Conservation (phyloP, 2,329 filamentous ascomycete species). For the Clonostachys rhizophaga region DNA sequence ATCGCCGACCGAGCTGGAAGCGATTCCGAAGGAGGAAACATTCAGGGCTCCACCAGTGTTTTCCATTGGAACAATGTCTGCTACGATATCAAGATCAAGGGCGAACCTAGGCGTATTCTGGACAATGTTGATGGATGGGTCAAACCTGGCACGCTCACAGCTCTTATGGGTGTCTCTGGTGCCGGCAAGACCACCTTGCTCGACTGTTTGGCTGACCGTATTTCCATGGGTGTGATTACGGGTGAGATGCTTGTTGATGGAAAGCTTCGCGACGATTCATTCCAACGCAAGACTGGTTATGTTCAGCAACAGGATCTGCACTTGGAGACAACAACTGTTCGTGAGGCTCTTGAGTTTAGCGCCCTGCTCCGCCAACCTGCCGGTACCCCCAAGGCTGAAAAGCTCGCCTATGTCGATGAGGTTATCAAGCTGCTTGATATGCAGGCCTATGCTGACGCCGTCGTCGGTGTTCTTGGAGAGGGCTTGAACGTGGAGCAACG, state of each 20-base stretch:
- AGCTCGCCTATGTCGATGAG: slow-evolving; percentile 70
- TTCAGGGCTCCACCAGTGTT: slow-evolving; percentile 40
- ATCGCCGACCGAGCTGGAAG: slow-evolving; percentile 23
- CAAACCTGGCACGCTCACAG: slow-evolving; percentile 68
- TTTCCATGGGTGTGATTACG: slow-evolving; percentile 77
- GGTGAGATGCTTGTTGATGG: slow-evolving; percentile 68
- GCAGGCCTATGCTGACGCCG: slow-evolving; percentile 56
- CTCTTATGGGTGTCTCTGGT: slow-evolving; percentile 68
- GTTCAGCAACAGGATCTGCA: slow-evolving; percentile 88
- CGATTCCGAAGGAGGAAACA: slow-evolving; percentile 26
- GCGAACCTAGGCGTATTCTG: slow-evolving; percentile 61
- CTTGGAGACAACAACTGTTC: slow-evolving; percentile 72
- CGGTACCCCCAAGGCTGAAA: slow-evolving; percentile 62
- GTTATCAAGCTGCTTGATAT: slow-evolving; percentile 55
- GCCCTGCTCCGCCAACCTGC: slow-evolving; percentile 77
- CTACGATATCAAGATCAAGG: slow-evolving; percentile 69
- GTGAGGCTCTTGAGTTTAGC: slow-evolving; percentile 78
- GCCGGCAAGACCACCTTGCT: slow-evolving; percentile 88
- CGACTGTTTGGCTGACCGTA: slow-evolving; percentile 78
- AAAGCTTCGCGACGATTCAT: slow-evolving; percentile 65
- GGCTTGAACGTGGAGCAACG: slow-evolving; percentile 56
- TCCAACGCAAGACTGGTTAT: slow-evolving; percentile 84
- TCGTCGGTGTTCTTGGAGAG: slow-evolving; percentile 54
- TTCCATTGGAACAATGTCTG: slow-evolving; percentile 71
- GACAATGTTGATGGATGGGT: slow-evolving; percentile 72